Conservation (phyloP, 805 yeast species). For the Teunomyces lycoperdinae region DNA sequence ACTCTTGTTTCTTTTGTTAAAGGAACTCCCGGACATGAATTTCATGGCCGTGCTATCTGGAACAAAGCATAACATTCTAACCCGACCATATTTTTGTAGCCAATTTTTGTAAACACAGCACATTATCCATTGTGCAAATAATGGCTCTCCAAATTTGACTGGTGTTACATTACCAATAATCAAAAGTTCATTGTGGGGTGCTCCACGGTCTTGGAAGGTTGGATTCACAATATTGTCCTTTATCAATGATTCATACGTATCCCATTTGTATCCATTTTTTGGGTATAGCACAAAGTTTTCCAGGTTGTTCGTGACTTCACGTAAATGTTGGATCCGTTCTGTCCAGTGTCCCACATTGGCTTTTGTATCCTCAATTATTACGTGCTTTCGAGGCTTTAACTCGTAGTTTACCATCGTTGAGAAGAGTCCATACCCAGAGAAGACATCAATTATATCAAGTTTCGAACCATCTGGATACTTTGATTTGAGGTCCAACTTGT, state of each 20-base stretch:
- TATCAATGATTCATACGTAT: conserved; percentile 49
- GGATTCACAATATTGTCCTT: conserved; percentile 41
- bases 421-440: conserved; percentile 59
- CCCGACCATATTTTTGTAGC: conserved; percentile 69
- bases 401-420: conserved; percentile 60
- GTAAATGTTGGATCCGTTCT: conserved; percentile 21
- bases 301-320: conserved; percentile 20
- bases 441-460: conserved; percentile 56
- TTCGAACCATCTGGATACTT: conserved; percentile 33
- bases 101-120: conserved; percentile 70
- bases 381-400: conserved; percentile 60
- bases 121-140: conserved; percentile 70
- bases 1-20: conserved; percentile 54
- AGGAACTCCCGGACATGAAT: conserved; percentile 55
- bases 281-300: conserved; percentile 33
- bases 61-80: conserved; percentile 70
- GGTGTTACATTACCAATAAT: conserved; percentile 59
- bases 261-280: conserved; percentile 68
- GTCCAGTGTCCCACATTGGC: conserved; percentile 26
- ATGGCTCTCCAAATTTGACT: conserved; percentile 55
- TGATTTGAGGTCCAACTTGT: conserved; percentile 43
- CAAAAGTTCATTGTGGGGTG: conserved; percentile 53
- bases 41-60: conserved; percentile 56
- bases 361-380: conserved; percentile 55
- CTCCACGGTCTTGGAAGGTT: conserved; percentile 23